Base-by-base conservation (phyloP, 202 grass and related monocot species). In the Tripidium arundinaceum region DNA sequence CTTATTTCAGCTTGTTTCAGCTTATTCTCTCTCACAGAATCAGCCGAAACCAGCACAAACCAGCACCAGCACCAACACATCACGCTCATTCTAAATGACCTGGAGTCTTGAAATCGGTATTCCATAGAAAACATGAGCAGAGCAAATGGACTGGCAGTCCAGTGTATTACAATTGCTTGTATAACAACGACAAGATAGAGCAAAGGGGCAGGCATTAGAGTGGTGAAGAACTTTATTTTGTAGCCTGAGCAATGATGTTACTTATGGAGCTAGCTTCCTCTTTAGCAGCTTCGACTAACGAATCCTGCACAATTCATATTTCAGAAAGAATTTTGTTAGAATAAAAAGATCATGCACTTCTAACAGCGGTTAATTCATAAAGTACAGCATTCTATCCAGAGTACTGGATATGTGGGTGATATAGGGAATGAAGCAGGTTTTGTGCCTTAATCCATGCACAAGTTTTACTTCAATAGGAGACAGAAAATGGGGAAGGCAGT, bases 181-280 rank as follows among this genome's bases (percentile, higher is more conserved):
- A 74, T 42, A 62, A 39, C 2, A 10, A 41, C 19, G 73, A 39
- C 12, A 34, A 14, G 28, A 49, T 62, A 37, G 37, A 37, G 7
- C 14, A 21, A 72, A 66, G 8, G 38, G 72, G 52, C 39, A 49
- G 42, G 26, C 60, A 66, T 72, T 25, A 65, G 27, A 45, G 34
- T 26, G 54, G 4, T 11, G 11, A 14, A 64, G 24, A 40, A 15
- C 80, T 68, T 88, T 79, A 92, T 85, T 92, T 95, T n/a, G 85
- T 86, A 31, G 92, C 88, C 78, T 99, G 92, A 27, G 92, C 87
- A 76, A 99, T 93, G 43, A 95, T 99, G 79, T 91, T 99, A 76
- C 86, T 95, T 68, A 99, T 99, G 9, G 96, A 99, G 81, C 76
- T 68, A 41, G 92, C 82, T 77, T 95, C 88, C 78, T 98, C 96